Conservation (phyloP, 345 rosid species). For the Theobroma cacao region DNA sequence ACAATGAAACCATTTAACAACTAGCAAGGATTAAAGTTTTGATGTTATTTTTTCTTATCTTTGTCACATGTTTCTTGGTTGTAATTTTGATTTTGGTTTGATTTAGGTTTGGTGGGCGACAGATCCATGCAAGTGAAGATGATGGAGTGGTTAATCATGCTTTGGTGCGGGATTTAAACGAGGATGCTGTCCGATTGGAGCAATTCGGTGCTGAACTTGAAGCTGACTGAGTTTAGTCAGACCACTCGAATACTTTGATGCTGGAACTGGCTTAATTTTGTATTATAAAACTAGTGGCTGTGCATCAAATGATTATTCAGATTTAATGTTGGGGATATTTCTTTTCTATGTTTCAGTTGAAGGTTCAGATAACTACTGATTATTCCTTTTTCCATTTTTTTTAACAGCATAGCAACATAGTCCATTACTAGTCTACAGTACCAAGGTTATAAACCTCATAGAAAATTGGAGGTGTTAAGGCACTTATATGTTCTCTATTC, state of each 20-base stretch:
- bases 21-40: not conserved
- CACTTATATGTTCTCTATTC: slow-evolving; percentile 38
- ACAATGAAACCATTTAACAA: not conserved
- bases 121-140: slow-evolving; percentile 75
- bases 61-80: not conserved
- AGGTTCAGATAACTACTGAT: not conserved
- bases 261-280: slow-evolving; percentile 14
- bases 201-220: slow-evolving; percentile 94
- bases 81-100: not conserved
- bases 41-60: not conserved
- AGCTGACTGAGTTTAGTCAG: slow-evolving; percentile 45
- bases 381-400: too few species aligned
- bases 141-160: slow-evolving; percentile 87
- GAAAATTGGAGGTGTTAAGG: not conserved
- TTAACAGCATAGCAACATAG: too few species aligned
- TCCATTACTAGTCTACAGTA: too few species aligned
- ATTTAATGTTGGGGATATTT: not conserved
- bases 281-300: not conserved
- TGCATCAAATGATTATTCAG: not conserved
- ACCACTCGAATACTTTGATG: not conserved
- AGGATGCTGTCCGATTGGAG: slow-evolving; percentile 63
- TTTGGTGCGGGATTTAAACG: slow-evolving; percentile 55
- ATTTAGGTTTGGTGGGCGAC: slow-evolving; percentile 85
- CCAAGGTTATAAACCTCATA: too few species aligned
- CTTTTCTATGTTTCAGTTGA: not conserved